Conservation (phyloP, 2,329 filamentous ascomycete species). For the Claviceps purpurea region DNA sequence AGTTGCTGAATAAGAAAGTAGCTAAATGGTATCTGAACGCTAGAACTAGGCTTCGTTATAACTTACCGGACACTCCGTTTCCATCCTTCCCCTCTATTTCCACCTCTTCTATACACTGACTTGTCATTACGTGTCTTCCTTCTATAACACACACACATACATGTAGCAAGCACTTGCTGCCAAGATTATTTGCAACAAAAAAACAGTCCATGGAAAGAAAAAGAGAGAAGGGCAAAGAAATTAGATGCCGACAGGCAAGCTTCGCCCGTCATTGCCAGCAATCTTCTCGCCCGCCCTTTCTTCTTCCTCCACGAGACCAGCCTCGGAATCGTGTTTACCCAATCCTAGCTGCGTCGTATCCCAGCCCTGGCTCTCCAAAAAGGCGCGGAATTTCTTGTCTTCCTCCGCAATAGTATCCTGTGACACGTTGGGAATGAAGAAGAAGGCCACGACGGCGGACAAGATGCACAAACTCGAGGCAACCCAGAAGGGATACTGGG, state of each 20-base stretch:
- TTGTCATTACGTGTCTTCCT: too few species aligned
- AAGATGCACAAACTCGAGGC: constrained; percentile 64
- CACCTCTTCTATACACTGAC: too few species aligned
- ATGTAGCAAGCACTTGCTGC: too few species aligned
- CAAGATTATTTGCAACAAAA: too few species aligned
- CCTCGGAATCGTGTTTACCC: constrained; percentile 2
- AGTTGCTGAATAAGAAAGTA: too few species aligned
- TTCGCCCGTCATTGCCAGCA: neutral
- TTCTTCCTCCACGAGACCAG: neutral
- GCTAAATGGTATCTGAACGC: too few species aligned
- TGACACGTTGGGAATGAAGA: constrained; percentile 64
- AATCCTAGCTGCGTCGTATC: constrained; percentile 46
- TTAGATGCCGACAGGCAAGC: neutral
- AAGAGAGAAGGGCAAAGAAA: neutral
- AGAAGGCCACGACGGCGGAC: constrained; percentile 43
- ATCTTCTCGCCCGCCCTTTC: neutral
- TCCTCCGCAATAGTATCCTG: constrained; percentile 74
- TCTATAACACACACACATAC: too few species aligned
- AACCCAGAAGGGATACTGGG: constrained; percentile 88
- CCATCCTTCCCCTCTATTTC: too few species aligned
- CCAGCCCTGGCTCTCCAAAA: constrained; percentile 61
- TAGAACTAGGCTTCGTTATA: too few species aligned
- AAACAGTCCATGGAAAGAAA: neutral
- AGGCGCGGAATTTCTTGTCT: constrained; percentile 62
- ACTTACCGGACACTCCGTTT: too few species aligned